These are phyloP conservation scores for Mycena amicta DNA, from an alignment of 768 basidiomycete genomes.

Conservation along the genomic window DNA sequence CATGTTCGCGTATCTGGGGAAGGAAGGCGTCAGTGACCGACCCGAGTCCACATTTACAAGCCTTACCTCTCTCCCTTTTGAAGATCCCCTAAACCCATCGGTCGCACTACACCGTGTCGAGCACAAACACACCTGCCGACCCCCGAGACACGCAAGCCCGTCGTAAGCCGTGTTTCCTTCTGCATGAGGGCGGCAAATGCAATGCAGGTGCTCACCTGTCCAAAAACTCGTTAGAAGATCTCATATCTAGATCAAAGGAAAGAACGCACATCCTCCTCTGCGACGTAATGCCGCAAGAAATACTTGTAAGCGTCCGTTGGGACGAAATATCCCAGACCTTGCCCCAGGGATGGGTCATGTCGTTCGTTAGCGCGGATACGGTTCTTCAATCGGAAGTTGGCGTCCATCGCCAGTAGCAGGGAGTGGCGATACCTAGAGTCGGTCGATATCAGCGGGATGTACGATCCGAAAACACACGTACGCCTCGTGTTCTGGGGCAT, in stretches of 20 bases:
- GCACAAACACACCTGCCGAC: too few relatives aligned
- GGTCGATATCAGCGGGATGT: too few relatives aligned
- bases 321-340: constrained; percentile 17
- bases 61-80: too few relatives aligned
- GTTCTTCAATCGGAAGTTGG: constrained; percentile 25
- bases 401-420: constrained; percentile 17
- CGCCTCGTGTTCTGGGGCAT: constrained; percentile 2
- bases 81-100: too few relatives aligned
- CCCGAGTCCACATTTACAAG: too few relatives aligned
- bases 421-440: constrained; percentile 18
- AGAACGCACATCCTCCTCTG: constrained; percentile 12
- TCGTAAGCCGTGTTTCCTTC: too few relatives aligned
- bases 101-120: too few relatives aligned
- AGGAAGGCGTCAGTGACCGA: too few relatives aligned
- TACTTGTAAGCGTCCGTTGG: constrained; percentile 11
- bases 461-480: constrained; percentile 7
- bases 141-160: too few relatives aligned
- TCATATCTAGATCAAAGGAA: not conserved
- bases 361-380: constrained; percentile 7
- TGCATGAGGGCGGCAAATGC: constrained; percentile 20
- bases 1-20: too few relatives aligned
- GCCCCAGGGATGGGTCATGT: constrained; percentile 17
- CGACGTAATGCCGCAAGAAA: constrained; percentile 4
- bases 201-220: constrained; percentile 23
- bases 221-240: not conserved